phyloP scores from a whole-genome alignment of 208 protist species.

The Histomonas meleagridis region DNA sequence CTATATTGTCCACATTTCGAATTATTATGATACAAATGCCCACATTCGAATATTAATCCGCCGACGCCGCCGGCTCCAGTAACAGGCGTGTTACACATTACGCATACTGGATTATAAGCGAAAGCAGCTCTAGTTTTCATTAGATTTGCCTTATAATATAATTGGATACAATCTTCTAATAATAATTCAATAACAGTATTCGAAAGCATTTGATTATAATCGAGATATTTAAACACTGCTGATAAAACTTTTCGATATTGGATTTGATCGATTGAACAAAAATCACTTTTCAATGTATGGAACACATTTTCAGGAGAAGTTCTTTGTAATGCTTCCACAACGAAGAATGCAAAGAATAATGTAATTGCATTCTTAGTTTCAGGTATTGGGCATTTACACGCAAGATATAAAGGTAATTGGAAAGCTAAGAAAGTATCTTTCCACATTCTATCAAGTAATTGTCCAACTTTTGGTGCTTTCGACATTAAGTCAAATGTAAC shows the following conservation, averaged over 20 bases:
- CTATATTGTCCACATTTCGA: background rate
- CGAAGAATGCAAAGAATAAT: background rate
- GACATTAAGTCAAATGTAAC: background rate
- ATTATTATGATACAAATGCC: background rate
- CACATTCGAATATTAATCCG: background rate
- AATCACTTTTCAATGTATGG: background rate
- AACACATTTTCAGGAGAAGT: background rate
- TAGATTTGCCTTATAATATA: background rate
- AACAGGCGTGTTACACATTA: background rate
- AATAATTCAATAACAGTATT: background rate
- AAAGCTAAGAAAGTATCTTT: background rate
- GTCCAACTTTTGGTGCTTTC: background rate
- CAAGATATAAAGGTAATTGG: background rate
- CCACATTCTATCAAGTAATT: background rate
- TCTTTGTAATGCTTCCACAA: background rate
- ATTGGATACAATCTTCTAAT: background rate
- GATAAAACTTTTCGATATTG: background rate
- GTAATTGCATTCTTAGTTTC: background rate
- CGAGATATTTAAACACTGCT: background rate
- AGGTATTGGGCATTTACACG: background rate
- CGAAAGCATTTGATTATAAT: constrained; percentile 25
- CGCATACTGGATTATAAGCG: background rate
- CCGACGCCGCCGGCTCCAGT: background rate
- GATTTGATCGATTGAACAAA: background rate
- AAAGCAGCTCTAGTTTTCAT: background rate